Conservation (phyloP, 2,329 filamentous ascomycete genomes). For the Aspergillus piperis region DNA sequence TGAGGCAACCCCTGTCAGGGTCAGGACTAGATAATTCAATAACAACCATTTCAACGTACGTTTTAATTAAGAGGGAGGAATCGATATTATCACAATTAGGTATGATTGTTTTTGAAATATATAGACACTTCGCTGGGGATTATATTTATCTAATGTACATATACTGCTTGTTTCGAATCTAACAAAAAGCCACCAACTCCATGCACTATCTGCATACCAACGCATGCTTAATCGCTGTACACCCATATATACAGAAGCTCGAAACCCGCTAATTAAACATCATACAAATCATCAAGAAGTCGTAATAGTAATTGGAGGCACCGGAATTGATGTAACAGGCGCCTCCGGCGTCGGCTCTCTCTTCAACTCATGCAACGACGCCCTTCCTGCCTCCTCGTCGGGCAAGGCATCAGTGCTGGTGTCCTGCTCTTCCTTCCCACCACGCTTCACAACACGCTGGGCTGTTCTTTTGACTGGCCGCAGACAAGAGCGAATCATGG, state of each 20-base stretch:
- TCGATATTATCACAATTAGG: no score
- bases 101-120: no score
- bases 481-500: slow-evolving; percentile 26
- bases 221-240: slow-evolving; percentile 1
- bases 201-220: neutral
- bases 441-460: slow-evolving; percentile 13
- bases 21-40: no score
- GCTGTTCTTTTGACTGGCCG: slow-evolving; percentile 28
- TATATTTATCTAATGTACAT: neutral
- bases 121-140: neutral
- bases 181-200: neutral
- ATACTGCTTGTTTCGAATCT: neutral
- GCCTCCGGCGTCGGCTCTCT: slow-evolving; percentile 20
- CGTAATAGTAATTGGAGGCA: slow-evolving; percentile 45
- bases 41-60: no score
- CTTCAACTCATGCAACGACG: slow-evolving; percentile 12
- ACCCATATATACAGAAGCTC: neutral
- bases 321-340: slow-evolving; percentile 25
- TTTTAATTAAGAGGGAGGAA: no score
- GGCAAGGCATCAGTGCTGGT: neutral
- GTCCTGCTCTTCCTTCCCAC: neutral
- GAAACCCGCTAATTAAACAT: neutral
- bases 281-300: slow-evolving; percentile 25
- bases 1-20: slow-evolving; percentile 8
- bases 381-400: slow-evolving; percentile 22